phyloP scores from a whole-genome alignment of 2,329 filamentous ascomycete genomes.

The Xylariaceae sp. region DNA sequence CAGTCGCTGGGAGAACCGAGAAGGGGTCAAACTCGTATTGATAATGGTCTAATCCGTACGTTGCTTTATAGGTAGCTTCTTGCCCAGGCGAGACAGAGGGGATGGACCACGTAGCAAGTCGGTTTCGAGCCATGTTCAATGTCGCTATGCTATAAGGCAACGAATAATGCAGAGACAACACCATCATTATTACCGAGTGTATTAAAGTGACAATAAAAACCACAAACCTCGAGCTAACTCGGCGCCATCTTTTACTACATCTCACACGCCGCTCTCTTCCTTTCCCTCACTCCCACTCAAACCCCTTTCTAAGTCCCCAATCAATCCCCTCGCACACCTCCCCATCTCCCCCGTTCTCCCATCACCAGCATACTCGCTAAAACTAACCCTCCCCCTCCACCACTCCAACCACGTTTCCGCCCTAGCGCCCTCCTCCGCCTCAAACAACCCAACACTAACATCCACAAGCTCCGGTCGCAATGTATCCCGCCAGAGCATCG shows the following conservation, averaged over 20 bases:
- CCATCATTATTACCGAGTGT: too few relatives aligned
- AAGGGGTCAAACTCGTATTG: too few relatives aligned
- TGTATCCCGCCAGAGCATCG: slow-evolving; percentile 56
- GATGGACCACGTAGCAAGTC: too few relatives aligned
- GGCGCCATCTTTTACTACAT: neutral
- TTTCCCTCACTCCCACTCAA: slow-evolving; percentile 10
- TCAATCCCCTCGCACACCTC: slow-evolving; percentile 27
- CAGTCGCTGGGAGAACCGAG: too few relatives aligned
- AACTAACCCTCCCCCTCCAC: slow-evolving; percentile 54
- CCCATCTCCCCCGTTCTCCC: slow-evolving; percentile 30
- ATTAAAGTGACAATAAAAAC: too few relatives aligned
- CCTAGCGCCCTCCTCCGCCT: slow-evolving; percentile 45
- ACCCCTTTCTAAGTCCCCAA: slow-evolving; percentile 26
- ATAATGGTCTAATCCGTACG: too few relatives aligned
- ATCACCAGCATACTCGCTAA: slow-evolving; percentile 45
- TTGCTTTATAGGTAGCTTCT: too few relatives aligned
- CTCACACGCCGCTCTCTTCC: neutral
- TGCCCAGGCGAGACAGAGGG: too few relatives aligned
- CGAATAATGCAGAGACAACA: too few relatives aligned
- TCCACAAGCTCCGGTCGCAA: slow-evolving; percentile 53
- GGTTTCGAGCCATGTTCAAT: too few relatives aligned
- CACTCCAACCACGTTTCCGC: slow-evolving; percentile 59
- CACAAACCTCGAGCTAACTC: neutral
- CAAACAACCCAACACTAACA: slow-evolving; percentile 56
- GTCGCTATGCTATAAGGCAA: too few relatives aligned